phyloP scores from a whole-genome alignment of 73 alveolate species.

The Symbiodinium natans region DNA sequence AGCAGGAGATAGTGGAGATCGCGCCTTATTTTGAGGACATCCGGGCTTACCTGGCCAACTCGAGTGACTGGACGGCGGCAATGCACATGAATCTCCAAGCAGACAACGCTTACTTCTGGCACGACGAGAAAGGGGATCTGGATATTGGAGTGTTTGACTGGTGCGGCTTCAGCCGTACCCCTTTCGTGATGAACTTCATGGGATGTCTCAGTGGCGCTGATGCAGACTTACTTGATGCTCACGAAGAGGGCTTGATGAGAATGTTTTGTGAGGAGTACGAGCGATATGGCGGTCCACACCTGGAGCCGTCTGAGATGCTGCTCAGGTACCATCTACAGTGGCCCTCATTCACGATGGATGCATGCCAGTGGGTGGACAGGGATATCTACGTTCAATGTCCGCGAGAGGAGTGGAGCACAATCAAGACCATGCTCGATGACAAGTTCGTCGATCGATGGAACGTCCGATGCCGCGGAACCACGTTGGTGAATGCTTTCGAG shows the following conservation, averaged over 20 bases:
- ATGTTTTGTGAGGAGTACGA: slow-evolving; percentile 43
- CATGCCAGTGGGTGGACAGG: slow-evolving; percentile 84
- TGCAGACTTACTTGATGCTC: slow-evolving; percentile 70
- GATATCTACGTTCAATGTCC: slow-evolving; percentile 78
- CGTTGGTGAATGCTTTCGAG: slow-evolving; percentile 83
- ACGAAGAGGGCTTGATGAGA: slow-evolving; percentile 75
- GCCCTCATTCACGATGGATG: slow-evolving; percentile 88
- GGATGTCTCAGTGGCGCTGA: slow-evolving; percentile 90
- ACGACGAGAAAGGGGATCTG: slow-evolving; percentile 57
- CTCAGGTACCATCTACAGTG: slow-evolving; percentile 73
- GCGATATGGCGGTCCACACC: slow-evolving; percentile 67
- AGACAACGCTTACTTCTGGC: slow-evolving; percentile 82
- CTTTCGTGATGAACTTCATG: slow-evolving; percentile 78
- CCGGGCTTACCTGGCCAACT: background rate
- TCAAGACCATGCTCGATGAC: slow-evolving; percentile 33
- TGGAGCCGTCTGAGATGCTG: slow-evolving; percentile 39
- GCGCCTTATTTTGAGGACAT: slow-evolving; percentile 23
- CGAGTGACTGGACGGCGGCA: slow-evolving; percentile 52
- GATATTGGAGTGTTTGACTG: slow-evolving; percentile 83
- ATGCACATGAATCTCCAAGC: slow-evolving; percentile 92
- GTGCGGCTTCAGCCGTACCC: slow-evolving; percentile 61
- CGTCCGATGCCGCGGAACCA: slow-evolving; percentile 74
- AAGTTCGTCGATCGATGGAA: slow-evolving; percentile 74
- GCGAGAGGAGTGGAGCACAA: slow-evolving; percentile 58
- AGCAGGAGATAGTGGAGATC: slow-evolving; percentile 37